These are phyloP conservation scores for Leccinellum albellum DNA, from an alignment of 768 basidiomycete species.

Conservation along the genomic window DNA sequence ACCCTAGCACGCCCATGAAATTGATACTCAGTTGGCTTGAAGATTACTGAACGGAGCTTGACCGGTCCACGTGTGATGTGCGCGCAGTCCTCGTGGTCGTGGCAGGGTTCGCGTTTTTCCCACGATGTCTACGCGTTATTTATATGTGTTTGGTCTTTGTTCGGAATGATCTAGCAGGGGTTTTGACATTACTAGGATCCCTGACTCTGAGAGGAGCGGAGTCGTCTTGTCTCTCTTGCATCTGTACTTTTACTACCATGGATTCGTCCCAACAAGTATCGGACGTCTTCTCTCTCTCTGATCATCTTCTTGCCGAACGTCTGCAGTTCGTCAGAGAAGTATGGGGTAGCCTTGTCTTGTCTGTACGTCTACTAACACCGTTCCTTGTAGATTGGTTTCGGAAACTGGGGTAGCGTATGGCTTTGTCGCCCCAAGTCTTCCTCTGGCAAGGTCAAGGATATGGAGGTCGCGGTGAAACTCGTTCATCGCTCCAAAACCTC, in stretches of 20 bases:
- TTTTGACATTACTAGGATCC: not conserved
- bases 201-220: not conserved
- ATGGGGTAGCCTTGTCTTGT: slow-evolving; percentile 9
- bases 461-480: slow-evolving; percentile 85
- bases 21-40: too few species aligned
- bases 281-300: slow-evolving; percentile 73
- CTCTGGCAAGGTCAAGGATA: slow-evolving; percentile 39
- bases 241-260: slow-evolving; percentile 31
- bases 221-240: not conserved
- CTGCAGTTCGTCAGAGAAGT: slow-evolving; percentile 78
- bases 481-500: slow-evolving; percentile 80
- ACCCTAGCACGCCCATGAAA: too few species aligned
- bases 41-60: not conserved
- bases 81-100: slow-evolving; percentile 13
- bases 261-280: slow-evolving; percentile 25
- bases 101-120: slow-evolving; percentile 20
- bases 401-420: slow-evolving; percentile 94
- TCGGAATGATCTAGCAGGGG: slow-evolving; percentile 15
- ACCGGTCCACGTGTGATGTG: slow-evolving; percentile 13
- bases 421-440: slow-evolving; percentile 60
- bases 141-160: slow-evolving; percentile 24
- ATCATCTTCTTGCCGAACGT: slow-evolving; percentile 65
- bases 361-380: not conserved
- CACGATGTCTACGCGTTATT: slow-evolving; percentile 32
- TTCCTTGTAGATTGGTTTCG: slow-evolving; percentile 70